Conservation (phyloP, 1,284 basidiomycete species). For the Heterobasidion occidentale region DNA sequence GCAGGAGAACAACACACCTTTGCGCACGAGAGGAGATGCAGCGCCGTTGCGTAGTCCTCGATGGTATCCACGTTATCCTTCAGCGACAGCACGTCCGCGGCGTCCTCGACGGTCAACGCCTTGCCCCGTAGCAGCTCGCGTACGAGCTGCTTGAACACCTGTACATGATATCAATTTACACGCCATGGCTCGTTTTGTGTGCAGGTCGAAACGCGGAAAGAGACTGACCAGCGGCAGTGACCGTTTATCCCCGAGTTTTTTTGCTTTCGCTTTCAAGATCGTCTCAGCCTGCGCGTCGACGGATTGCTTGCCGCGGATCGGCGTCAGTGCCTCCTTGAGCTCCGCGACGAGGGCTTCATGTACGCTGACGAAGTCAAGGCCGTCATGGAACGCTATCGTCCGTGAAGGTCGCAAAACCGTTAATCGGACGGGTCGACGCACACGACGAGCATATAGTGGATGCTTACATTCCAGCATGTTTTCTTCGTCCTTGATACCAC, state of each 20-base stretch:
- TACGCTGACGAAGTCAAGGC: constrained; percentile 68
- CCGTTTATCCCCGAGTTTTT: constrained; percentile 31
- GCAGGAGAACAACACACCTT: constrained; percentile 28
- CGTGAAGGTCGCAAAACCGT: neutral
- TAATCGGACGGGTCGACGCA: too few species aligned
- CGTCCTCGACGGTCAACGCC: constrained; percentile 59
- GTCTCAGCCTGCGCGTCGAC: constrained; percentile 61
- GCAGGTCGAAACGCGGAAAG: neutral
- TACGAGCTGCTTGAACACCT: constrained; percentile 62
- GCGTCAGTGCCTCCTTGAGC: constrained; percentile 40
- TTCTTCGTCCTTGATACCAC: constrained; percentile 36
- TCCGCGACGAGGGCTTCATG: constrained; percentile 57
- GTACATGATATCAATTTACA: neutral
- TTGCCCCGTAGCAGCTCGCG: constrained; percentile 63
- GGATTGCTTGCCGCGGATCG: constrained; percentile 49
- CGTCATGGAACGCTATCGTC: constrained; percentile 65
- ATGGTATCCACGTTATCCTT: constrained; percentile 51
- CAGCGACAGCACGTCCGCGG: constrained; percentile 62
- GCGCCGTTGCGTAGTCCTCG: constrained; percentile 58
- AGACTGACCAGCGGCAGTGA: constrained; percentile 41
- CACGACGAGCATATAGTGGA: neutral
- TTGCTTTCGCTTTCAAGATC: constrained; percentile 48
- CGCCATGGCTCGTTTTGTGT: neutral
- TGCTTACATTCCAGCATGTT: constrained; percentile 45
- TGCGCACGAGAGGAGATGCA: constrained; percentile 51